Evolutionary conservation across 2,329 filamentous ascomycete species (phyloP).

Genomic region (Conoideocrella luteorostrata): DNA sequence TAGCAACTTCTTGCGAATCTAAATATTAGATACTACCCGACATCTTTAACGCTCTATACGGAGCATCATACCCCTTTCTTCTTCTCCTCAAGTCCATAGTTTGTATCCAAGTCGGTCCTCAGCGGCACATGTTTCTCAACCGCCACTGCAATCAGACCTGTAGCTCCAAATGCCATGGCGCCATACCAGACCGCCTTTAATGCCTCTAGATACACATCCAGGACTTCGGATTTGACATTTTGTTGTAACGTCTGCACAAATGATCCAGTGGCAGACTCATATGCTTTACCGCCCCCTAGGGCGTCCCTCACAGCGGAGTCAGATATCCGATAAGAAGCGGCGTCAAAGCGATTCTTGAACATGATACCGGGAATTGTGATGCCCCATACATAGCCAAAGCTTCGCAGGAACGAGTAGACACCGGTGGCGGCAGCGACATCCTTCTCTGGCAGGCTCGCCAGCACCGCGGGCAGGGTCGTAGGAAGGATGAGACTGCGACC

Average conservation of each 20-base stretch:
- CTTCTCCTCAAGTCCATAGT: too few relatives aligned
- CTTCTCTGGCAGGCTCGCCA: constrained; percentile 31
- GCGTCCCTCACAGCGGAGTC: constrained; percentile 5
- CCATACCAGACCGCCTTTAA: not conserved
- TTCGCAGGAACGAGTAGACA: constrained; percentile 39
- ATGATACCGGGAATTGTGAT: constrained; percentile 35
- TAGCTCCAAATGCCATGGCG: not conserved
- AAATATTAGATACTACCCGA: too few relatives aligned
- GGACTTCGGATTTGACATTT: not conserved
- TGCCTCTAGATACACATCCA: not conserved
- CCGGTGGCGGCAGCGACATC: constrained; percentile 32
- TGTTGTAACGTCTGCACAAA: not conserved
- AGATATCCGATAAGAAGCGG: constrained; percentile 7
- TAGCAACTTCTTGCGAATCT: too few relatives aligned
- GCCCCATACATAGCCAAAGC: constrained; percentile 40
- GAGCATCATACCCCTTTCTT: too few relatives aligned
- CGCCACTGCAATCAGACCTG: not conserved
- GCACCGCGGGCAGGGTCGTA: constrained; percentile 35
- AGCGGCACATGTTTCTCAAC: not conserved
- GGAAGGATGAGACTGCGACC: constrained; percentile 22
- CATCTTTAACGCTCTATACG: too few relatives aligned
- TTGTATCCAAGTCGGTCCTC: not conserved
- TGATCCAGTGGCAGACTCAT: constrained; percentile 18
- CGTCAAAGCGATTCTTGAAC: constrained; percentile 22
- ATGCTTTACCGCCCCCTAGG: constrained; percentile 18